A percentile compares a stretch with the other conserved stretches of the same genome.
Conservation (phyloP, 805 yeast species). For the Jamesozyma spencerorum region DNA sequence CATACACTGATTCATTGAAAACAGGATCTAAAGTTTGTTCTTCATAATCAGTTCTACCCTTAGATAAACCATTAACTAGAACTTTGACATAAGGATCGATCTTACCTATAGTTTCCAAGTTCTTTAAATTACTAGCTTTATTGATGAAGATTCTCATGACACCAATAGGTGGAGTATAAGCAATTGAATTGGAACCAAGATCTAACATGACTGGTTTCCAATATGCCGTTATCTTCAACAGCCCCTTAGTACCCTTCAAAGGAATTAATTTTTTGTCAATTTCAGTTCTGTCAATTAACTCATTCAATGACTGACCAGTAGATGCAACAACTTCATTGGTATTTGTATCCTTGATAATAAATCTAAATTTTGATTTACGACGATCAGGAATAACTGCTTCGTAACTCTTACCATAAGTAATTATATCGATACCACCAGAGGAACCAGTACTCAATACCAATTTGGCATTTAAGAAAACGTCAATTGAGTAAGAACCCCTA, state of each 20-base stretch:
- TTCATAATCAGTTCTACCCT: conserved; percentile 64
- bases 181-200: conserved; percentile 60
- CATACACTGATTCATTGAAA: conserved; percentile 76
- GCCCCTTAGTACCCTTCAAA: conserved; percentile 60
- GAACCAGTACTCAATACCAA: conserved; percentile 42
- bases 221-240: conserved; percentile 52
- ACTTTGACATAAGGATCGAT: conserved; percentile 87
- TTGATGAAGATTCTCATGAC: conserved; percentile 66
- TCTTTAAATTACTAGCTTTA: conserved; percentile 65
- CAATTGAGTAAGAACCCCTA: conserved; percentile 57
- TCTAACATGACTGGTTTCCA: conserved; percentile 83
- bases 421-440: conserved; percentile 48
- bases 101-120: conserved; percentile 81
- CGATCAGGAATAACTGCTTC: conserved; percentile 69
- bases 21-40: conserved; percentile 67
- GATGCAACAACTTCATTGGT: conserved; percentile 51
- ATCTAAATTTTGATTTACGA: conserved; percentile 57
- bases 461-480: conserved; percentile 57
- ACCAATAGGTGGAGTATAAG: conserved; percentile 93
- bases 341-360: conserved; percentile 55
- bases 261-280: conserved; percentile 75
- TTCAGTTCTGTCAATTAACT: conserved; percentile 66
- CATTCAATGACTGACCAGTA: conserved; percentile 46
- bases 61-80: conserved; percentile 64
- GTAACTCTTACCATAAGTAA: conserved; percentile 52